Conservation (phyloP, 768 basidiomycete genomes). For the Leccinum arenicola region DNA sequence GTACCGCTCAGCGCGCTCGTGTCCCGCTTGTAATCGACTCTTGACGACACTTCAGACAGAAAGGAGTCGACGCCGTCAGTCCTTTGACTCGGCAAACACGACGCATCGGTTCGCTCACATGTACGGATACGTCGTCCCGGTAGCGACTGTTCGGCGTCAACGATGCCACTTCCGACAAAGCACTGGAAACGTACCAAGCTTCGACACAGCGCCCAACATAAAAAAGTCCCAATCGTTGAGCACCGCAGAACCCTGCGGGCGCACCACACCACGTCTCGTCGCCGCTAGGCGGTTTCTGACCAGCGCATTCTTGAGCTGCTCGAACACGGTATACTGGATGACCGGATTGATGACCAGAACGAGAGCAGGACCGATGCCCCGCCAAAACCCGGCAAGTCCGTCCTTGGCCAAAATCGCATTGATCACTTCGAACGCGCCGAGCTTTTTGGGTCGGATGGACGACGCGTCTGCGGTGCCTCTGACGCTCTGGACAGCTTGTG, state of each 20-base stretch:
- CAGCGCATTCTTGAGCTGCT: conserved; percentile 88
- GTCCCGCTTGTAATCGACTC: conserved; percentile 75
- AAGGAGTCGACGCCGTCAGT: not conserved
- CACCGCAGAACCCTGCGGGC: conserved; percentile 41
- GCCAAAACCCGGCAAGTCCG: conserved; percentile 81
- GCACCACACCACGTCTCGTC: conserved; percentile 39
- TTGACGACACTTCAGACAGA: conserved; percentile 56
- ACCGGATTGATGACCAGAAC: conserved; percentile 94
- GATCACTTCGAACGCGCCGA: conserved; percentile 65
- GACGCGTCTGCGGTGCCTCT: not conserved
- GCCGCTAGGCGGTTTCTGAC: conserved; percentile 54
- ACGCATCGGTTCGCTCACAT: conserved; percentile 43
- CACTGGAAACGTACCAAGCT: conserved; percentile 55
- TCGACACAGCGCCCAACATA: conserved; percentile 90
- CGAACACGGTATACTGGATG: conserved; percentile 89
- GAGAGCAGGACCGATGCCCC: conserved; percentile 92
- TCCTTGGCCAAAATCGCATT: conserved; percentile 67
- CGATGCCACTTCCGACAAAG: not conserved
- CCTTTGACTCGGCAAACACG: not conserved
- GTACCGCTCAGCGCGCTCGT: conserved; percentile 65
- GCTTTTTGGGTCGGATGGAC: conserved; percentile 43
- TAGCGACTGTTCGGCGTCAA: conserved; percentile 38
- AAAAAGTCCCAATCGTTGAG: conserved; percentile 91
- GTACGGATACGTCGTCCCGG: conserved; percentile 68
- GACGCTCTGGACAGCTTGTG: conserved; percentile 71